Percentiles rank a stretch among this genome's conserved stretches.
Conservation (phyloP, 805 yeast genomes). For the Vanderwaltozyma verrucispora region DNA sequence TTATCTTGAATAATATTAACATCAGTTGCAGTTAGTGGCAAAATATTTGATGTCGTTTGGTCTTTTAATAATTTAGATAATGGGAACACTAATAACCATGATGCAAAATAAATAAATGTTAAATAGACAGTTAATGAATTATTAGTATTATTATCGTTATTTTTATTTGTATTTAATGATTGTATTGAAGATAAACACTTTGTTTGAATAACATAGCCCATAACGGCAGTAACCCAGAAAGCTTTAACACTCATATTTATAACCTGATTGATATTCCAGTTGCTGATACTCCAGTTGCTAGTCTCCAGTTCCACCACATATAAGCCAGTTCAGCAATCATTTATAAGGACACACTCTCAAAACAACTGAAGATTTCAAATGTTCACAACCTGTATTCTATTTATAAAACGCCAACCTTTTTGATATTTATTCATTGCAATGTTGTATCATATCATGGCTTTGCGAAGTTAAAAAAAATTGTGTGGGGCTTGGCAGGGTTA, state of each 20-base stretch:
- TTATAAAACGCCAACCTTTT: no score
- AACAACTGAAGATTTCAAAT: no score
- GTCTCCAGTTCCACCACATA: no score
- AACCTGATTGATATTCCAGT: no score
- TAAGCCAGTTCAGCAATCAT: no score
- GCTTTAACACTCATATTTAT: conserved; percentile 4
- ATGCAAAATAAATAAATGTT: conserved; percentile 17
- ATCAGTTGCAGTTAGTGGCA: conserved; percentile 1
- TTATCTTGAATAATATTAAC: neutral
- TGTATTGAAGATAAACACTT: conserved; percentile 18
- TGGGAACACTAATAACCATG: conserved; percentile 21
- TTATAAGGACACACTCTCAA: no score
- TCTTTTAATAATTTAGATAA: conserved; percentile 10
- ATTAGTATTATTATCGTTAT: conserved; percentile 7
- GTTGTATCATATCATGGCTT: no score
- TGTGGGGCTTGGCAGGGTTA: no score
- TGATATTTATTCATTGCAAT: no score
- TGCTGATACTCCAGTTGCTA: no score
- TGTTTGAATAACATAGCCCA: conserved; percentile 23
- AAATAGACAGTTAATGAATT: conserved; percentile 12
- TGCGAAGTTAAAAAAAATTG: no score
- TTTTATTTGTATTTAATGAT: conserved; percentile 4
- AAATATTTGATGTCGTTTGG: conserved; percentile 1
- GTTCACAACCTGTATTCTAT: no score
- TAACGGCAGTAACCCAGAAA: conserved; percentile 19